Conservation (phyloP, 2,329 filamentous ascomycete genomes). For the Simplicillium aogashimaense region DNA sequence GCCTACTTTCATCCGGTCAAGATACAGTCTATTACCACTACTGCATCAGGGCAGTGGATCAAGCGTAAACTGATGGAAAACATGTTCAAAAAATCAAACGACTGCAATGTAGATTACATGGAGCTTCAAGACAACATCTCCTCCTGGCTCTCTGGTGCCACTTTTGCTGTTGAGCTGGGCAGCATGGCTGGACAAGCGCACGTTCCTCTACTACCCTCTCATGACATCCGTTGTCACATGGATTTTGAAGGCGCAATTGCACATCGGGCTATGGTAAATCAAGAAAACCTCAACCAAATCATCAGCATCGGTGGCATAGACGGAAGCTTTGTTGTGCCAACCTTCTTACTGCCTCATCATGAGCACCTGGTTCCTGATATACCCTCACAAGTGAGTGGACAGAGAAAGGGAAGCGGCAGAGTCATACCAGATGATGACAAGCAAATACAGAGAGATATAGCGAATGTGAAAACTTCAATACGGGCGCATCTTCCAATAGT, state of each 20-base stretch:
- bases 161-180: not conserved
- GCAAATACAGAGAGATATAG: too few species aligned
- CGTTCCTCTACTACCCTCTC: not conserved
- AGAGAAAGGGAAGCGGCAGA: too few species aligned
- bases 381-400: too few species aligned
- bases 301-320: not conserved
- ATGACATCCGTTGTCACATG: slow-evolving; percentile 1
- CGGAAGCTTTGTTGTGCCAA: slow-evolving; percentile 1
- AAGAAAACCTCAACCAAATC: not conserved
- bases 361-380: too few species aligned
- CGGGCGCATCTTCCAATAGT: not conserved
- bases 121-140: not conserved
- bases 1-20: too few species aligned
- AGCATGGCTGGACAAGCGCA: slow-evolving; percentile 1
- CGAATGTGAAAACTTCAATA: not conserved
- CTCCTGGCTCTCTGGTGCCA: not conserved
- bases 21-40: not conserved
- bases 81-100: not conserved
- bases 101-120: not conserved
- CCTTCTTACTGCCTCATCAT: too few species aligned
- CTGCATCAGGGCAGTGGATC: not conserved
- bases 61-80: not conserved
- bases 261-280: not conserved
- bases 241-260: slow-evolving; percentile 1
- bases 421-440: too few species aligned